Percentiles rank a stretch among this genome's conserved stretches.
These are phyloP conservation scores for Zygosaccharomyces pseudobailii DNA, from an alignment of 1,139 yeast species.

Conservation along the genomic window DNA sequence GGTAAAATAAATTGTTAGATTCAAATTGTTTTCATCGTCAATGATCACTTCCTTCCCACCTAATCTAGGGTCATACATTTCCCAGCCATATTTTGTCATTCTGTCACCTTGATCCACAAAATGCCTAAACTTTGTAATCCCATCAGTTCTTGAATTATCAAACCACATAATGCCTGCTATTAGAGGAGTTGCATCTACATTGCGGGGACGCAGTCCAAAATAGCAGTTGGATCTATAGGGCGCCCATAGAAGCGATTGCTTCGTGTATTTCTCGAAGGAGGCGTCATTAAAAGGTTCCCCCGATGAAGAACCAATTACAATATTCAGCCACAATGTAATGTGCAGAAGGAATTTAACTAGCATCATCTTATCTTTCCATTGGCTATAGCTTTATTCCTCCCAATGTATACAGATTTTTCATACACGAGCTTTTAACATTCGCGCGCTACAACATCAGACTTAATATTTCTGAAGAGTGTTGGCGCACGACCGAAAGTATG, in stretches of 20 bases:
- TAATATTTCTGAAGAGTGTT: background rate
- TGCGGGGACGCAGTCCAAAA: constrained; percentile 77
- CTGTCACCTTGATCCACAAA: constrained; percentile 72
- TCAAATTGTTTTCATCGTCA: constrained; percentile 61
- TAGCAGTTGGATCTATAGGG: constrained; percentile 87
- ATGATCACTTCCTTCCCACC: constrained; percentile 81
- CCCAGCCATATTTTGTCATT: constrained; percentile 79
- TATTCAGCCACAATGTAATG: background rate
- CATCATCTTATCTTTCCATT: background rate
- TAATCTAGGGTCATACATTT: constrained; percentile 71
- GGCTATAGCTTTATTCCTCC: background rate
- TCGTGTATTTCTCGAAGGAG: constrained; percentile 32
- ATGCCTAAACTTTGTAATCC: constrained; percentile 65
- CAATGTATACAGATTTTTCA: background rate
- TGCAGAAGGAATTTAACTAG: background rate
- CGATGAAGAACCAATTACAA: constrained; percentile 1
- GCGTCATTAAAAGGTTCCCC: background rate
- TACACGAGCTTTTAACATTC: background rate
- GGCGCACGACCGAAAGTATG: too few relatives aligned
- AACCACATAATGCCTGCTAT: constrained; percentile 89
- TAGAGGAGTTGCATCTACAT: constrained; percentile 59
- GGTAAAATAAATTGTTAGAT: constrained; percentile 66
- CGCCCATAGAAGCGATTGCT: constrained; percentile 71
- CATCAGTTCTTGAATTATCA: constrained; percentile 55
- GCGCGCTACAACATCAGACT: background rate